Evolutionary conservation across 2,329 filamentous ascomycete species (phyloP), one percentile per base, ranked within the genome.

Genomic region (Hypoxylon rubiginosum): DNA sequence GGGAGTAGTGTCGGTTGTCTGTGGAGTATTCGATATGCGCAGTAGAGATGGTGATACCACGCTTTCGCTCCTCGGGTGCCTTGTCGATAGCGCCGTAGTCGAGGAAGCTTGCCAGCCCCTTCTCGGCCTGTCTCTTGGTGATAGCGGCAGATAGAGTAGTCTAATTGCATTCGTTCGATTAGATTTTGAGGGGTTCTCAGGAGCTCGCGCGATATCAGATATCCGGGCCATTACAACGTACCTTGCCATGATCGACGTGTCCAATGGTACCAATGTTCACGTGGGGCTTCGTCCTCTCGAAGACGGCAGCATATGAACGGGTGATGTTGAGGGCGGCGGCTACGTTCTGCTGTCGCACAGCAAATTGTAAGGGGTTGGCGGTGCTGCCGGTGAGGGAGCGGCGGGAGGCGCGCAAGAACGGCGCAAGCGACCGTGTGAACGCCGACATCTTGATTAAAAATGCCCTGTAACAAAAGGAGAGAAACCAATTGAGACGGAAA

Each of bases 261-360:
- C 96, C 96, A 84, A 99, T 99, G 75, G 96, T 99, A 92, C 96
- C 96, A 78, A 99, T 96, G 85, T 99, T 99, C 73, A 99, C 95
- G 82, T 99, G 96, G 65, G 96, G 96, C 88, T 99, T 99, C 79
- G 86, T 90, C 79, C 96, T 90, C 87, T 97, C 90, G 79, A 92
- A 99, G 62, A 86, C 85, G 67, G 88, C 85, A 68, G 89, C 89
- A 74, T 91, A 91, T 78, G 84, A 85, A 73, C 89, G 85, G 78
- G 87, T 86, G 76, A 90, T 82, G 82, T 89, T 90, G 76, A 91
- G 83, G 73, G 90, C 85, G 69, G 88, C 86, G 72, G 86, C 84
- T 72, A 86, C 85, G 78, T 87, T 88, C 80, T 90, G 87, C 72
- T 83, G 82, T 77, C 85, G 86, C 75, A 91, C 81, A 70, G 88